Percentiles rank a stretch among this genome's conserved stretches.
phyloP scores from a whole-genome alignment of 495 filamentous ascomycete species.

The Sordaria brevicollis region DNA sequence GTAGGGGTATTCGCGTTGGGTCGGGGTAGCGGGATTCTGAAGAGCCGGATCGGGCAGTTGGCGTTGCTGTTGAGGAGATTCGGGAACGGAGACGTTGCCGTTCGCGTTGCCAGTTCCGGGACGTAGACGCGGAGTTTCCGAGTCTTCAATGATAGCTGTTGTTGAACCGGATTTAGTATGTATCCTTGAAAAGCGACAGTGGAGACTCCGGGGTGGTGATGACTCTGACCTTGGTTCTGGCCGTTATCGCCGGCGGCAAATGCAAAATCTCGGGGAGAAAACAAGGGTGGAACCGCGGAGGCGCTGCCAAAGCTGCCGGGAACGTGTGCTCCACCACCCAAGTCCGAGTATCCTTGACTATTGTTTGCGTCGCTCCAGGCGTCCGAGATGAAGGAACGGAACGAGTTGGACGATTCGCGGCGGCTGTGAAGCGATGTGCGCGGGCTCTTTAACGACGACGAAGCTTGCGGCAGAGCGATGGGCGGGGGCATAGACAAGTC shows the following conservation, averaged over 20 bases:
- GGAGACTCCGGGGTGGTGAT: background rate
- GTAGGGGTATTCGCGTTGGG: background rate
- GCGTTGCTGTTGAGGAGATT: conserved; percentile 9
- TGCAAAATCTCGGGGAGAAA: conserved; percentile 14
- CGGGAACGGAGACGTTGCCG: conserved; percentile 7
- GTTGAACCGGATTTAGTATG: background rate
- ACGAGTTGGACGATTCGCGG: conserved; percentile 20
- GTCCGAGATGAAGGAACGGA: conserved; percentile 8
- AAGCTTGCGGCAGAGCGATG: conserved; percentile 14
- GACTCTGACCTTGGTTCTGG: background rate
- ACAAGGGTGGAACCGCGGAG: background rate
- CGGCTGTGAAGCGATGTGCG: conserved; percentile 15
- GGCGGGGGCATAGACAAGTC: conserved; percentile 54
- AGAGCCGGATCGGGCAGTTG: conserved; percentile 37
- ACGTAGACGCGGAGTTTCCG: conserved; percentile 31
- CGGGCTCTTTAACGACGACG: conserved; percentile 8
- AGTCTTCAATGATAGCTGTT: conserved; percentile 25
- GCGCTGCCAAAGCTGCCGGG: background rate
- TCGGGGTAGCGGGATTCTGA: conserved; percentile 8
- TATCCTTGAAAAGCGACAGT: background rate
- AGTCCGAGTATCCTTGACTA: conserved; percentile 1
- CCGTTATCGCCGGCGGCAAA: conserved; percentile 3
- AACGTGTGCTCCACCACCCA: background rate
- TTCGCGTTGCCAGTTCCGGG: conserved; percentile 16
- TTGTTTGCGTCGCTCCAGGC: conserved; percentile 20